phyloP scores from a whole-genome alignment of 208 protist genomes.

The Angomonas deanei region DNA sequence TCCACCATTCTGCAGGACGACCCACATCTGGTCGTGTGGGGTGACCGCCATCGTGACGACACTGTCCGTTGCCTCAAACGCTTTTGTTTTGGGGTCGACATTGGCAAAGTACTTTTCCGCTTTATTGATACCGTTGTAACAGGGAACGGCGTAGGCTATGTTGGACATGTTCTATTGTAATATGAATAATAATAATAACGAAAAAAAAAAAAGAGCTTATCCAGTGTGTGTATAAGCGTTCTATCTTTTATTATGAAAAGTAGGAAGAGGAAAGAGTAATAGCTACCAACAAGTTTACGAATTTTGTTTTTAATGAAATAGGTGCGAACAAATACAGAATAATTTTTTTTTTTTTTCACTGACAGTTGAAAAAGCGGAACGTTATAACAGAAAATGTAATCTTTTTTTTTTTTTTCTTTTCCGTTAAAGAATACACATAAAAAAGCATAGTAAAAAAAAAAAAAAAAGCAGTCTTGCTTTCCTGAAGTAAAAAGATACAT shows the following conservation, averaged over 20 bases:
- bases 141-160: not conserved
- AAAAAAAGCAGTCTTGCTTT: constrained; percentile 5
- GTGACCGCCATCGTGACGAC: constrained; percentile 53
- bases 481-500: not conserved
- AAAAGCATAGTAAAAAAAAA: not conserved
- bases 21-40: constrained; percentile 44
- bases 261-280: not conserved
- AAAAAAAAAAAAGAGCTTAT: constrained; percentile 6
- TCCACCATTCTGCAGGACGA: constrained; percentile 58
- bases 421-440: too few relatives aligned
- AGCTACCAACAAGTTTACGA: not conserved
- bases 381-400: not conserved
- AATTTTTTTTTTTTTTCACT: not conserved
- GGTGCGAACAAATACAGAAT: not conserved
- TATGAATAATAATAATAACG: constrained; percentile 2
- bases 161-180: not conserved
- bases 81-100: constrained; percentile 24
- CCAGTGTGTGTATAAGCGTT: not conserved
- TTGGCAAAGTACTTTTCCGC: constrained; percentile 7
- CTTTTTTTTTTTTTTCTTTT: not conserved
- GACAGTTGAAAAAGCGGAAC: not conserved
- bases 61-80: constrained; percentile 28
- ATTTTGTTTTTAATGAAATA: not conserved
- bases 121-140: not conserved
- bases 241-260: not conserved